These are phyloP conservation scores for Hypoxylon intermedium DNA, from an alignment of 495 filamentous ascomycete genomes.

Conservation along the genomic window DNA sequence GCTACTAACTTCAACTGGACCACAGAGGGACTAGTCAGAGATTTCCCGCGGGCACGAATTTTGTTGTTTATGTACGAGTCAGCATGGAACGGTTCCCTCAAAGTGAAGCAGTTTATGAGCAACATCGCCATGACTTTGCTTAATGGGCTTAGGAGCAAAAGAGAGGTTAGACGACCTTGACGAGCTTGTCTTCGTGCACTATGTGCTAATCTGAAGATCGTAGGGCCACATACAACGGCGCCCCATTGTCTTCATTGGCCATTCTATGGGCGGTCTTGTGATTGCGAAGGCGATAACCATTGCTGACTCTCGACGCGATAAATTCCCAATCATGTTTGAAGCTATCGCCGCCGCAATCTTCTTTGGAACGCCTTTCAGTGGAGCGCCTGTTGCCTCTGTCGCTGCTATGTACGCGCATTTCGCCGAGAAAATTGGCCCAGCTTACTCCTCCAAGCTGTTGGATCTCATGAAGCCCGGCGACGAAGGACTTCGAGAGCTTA, in stretches of 20 bases:
- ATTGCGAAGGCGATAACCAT: slow-evolving; percentile 52
- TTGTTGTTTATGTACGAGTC: slow-evolving; percentile 45
- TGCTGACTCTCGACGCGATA: slow-evolving; percentile 41
- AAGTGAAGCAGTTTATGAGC: slow-evolving; percentile 46
- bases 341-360: slow-evolving; percentile 44
- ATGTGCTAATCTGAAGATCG: slow-evolving; percentile 12
- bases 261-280: slow-evolving; percentile 71
- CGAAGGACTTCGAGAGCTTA: slow-evolving; percentile 43
- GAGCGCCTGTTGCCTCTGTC: slow-evolving; percentile 37
- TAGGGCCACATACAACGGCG: slow-evolving; percentile 54
- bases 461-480: slow-evolving; percentile 46
- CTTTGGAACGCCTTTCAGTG: slow-evolving; percentile 50
- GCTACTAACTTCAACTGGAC: slow-evolving; percentile 65
- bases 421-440: slow-evolving; percentile 39
- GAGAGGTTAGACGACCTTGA: slow-evolving; percentile 25
- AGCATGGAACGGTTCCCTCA: slow-evolving; percentile 41
- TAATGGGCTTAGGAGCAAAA: slow-evolving; percentile 36
- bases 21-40: slow-evolving; percentile 39
- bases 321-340: slow-evolving; percentile 46
- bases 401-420: slow-evolving; percentile 43
- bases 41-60: slow-evolving; percentile 43
- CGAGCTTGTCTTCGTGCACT: background rate
- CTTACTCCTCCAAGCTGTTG: slow-evolving; percentile 41
- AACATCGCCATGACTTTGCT: slow-evolving; percentile 43
- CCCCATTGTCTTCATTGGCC: slow-evolving; percentile 71